Base-by-base conservation (phyloP, 306 rosid species). In the Lotus japonicus region DNA sequence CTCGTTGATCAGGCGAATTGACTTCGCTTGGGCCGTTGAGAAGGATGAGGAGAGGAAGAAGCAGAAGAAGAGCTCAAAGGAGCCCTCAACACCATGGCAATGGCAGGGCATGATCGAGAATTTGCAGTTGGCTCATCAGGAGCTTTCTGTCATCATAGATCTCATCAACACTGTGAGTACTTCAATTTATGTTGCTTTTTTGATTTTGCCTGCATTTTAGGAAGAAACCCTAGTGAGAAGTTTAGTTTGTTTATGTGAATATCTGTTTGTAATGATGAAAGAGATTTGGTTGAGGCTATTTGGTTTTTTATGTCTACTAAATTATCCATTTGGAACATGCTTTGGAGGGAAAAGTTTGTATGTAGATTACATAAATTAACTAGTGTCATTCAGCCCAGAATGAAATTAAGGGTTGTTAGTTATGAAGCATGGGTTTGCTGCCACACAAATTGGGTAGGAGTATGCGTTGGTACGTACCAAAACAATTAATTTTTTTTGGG, bases 61-160 rank as follows among this genome's bases (percentile, higher is more conserved):
- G 85, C 87, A 86, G 82, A 86, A 90, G 86, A 89, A 86, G 77
- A 80, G 80, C 72, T 83, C 88, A 13, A 90, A 86, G 77, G 98
- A 92, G 83, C 66, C 83, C 45, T 70, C 91, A 21, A 81, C 91
- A 11, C 94, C 88, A 7, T 88, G 94, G 97, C 94, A 84, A 52
- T 90, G 97, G 87, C 98, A 88, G 83, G 75, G 79, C 78, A 88
- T 86, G 97, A 84, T 90, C 76, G 97, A 94, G 71, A 94, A 88
- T 75, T 78, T 90, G 81, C 89, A 82, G 78, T 75, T 80, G 58
- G 97, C 97, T 77, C 96, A 85, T 68, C 97, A 90, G 81, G 97
- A 90, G 77, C 96, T 94, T 46, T 81, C 96, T 52, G 86, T 94
- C 74, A 81, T 94, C 52, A 75, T 88, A 41, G 96, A 94, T 70